These are phyloP conservation scores for Pythium dissimile DNA, from an alignment of 352 stramenopile genomes.

Conservation along the genomic window DNA sequence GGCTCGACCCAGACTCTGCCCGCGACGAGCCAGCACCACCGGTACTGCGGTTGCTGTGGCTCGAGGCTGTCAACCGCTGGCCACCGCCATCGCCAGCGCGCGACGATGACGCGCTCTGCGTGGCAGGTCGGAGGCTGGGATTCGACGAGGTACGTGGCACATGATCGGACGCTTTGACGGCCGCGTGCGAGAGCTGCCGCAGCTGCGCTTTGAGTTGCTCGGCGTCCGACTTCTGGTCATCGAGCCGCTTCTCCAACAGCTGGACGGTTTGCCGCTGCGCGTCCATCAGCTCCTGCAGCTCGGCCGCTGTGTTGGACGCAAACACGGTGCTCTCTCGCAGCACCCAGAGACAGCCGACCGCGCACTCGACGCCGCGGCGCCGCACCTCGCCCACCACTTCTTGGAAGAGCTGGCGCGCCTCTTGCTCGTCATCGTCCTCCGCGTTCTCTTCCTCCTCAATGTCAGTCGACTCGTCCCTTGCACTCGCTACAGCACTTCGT, in stretches of 20 bases:
- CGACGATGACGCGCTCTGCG: background rate
- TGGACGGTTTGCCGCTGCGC: slow-evolving; percentile 54
- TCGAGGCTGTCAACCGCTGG: slow-evolving; percentile 1
- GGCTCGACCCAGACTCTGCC: slow-evolving; percentile 3
- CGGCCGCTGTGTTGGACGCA: slow-evolving; percentile 49
- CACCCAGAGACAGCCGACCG: slow-evolving; percentile 49
- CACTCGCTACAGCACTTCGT: slow-evolving; percentile 34
- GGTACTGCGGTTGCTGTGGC: background rate
- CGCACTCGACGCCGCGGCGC: slow-evolving; percentile 38
- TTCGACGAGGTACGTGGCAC: background rate
- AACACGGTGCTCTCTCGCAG: slow-evolving; percentile 75
- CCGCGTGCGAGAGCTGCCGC: slow-evolving; percentile 25
- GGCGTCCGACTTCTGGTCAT: slow-evolving; percentile 54
- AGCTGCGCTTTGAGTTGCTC: slow-evolving; percentile 51
- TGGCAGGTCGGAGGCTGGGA: background rate
- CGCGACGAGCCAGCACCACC: background rate
- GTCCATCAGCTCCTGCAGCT: slow-evolving; percentile 55
- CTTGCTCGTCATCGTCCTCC: slow-evolving; percentile 31
- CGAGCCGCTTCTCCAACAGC: slow-evolving; percentile 47
- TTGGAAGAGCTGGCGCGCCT: slow-evolving; percentile 28
- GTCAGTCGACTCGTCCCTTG: background rate
- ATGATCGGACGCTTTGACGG: background rate
- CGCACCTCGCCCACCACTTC: slow-evolving; percentile 38
- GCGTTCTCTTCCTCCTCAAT: slow-evolving; percentile 15
- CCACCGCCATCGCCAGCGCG: too few species aligned